Percentiles rank a stretch among this genome's conserved stretches.
phyloP scores from a whole-genome alignment of 1,284 basidiomycete genomes.

The Tylopilus sp. region DNA sequence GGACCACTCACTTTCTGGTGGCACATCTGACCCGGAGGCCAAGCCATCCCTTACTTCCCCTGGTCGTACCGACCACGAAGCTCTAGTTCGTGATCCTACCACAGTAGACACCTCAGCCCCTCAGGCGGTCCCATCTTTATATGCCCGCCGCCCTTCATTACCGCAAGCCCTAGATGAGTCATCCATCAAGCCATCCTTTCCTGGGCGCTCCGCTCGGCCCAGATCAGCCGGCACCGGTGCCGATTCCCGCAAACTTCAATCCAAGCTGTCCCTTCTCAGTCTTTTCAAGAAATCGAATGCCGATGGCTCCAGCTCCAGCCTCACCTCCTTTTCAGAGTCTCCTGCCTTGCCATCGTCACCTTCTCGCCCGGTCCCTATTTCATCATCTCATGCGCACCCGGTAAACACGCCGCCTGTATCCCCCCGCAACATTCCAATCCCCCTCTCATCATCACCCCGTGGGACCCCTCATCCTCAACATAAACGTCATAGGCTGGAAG shows the following conservation, averaged over 20 bases:
- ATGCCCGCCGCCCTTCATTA: constrained; percentile 37
- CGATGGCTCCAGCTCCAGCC: constrained; percentile 37
- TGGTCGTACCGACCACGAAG: constrained; percentile 17
- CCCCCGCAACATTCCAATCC: constrained; percentile 24
- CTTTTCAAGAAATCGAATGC: constrained; percentile 44
- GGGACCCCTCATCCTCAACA: constrained; percentile 23
- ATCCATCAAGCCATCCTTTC: constrained; percentile 15
- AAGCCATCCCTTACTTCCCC: constrained; percentile 7
- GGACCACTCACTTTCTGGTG: constrained; percentile 39
- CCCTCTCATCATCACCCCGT: constrained; percentile 27
- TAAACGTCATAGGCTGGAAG: constrained; percentile 28
- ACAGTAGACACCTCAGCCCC: constrained; percentile 2
- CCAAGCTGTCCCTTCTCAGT: constrained; percentile 42
- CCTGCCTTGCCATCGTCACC: constrained; percentile 21
- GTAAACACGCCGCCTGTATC: constrained; percentile 25
- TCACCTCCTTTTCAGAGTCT: constrained; percentile 29
- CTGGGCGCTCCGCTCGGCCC: constrained; percentile 36
- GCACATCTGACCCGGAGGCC: constrained; percentile 25
- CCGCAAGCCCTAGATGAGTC: constrained; percentile 37
- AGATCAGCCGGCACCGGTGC: constrained; percentile 48
- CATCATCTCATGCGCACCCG: constrained; percentile 9
- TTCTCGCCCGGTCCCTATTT: constrained; percentile 22
- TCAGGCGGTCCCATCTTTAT: constrained; percentile 9
- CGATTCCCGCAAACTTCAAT: constrained; percentile 39
- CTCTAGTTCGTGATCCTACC: constrained; percentile 7